Conservation (phyloP, 257 asterid genomes). For the Voacanga thouarsii region DNA sequence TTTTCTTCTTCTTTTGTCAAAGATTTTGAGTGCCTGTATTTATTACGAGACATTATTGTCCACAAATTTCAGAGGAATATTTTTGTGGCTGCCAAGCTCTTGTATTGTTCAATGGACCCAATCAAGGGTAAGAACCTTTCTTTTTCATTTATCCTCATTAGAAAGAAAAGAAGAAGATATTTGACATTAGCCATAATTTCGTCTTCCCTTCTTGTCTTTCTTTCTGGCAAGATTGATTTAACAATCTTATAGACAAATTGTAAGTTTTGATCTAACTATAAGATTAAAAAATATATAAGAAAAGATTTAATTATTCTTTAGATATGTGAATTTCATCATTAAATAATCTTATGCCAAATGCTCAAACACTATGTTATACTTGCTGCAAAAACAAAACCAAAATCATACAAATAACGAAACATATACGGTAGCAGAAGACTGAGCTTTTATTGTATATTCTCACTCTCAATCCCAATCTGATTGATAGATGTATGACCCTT, state of each 20-base stretch:
- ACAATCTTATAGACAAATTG: too few relatives aligned
- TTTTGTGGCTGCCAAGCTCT: constrained; percentile 13
- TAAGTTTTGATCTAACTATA: too few relatives aligned
- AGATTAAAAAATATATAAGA: too few relatives aligned
- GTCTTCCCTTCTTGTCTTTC: not conserved
- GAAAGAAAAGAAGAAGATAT: not conserved
- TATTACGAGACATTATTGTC: constrained; percentile 18
- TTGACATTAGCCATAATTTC: not conserved
- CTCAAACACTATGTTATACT: too few relatives aligned
- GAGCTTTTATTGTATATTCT: not conserved
- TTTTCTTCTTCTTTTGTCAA: constrained; percentile 14
- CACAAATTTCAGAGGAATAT: constrained; percentile 14
- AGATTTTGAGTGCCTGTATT: constrained; percentile 27
- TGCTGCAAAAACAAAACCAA: too few relatives aligned
- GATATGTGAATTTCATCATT: too few relatives aligned
- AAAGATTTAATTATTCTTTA: too few relatives aligned
- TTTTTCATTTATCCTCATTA: not conserved
- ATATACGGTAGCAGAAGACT: not conserved
- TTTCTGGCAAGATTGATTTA: too few relatives aligned
- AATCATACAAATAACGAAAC: not conserved
- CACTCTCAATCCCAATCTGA: not conserved
- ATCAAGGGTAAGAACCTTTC: not conserved
- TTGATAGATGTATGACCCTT: not conserved
- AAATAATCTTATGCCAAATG: too few relatives aligned
- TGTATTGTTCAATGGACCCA: not conserved